Evolutionary conservation across 2,329 filamentous ascomycete species (phyloP).

Genomic region (Epichloe amarillans): DNA sequence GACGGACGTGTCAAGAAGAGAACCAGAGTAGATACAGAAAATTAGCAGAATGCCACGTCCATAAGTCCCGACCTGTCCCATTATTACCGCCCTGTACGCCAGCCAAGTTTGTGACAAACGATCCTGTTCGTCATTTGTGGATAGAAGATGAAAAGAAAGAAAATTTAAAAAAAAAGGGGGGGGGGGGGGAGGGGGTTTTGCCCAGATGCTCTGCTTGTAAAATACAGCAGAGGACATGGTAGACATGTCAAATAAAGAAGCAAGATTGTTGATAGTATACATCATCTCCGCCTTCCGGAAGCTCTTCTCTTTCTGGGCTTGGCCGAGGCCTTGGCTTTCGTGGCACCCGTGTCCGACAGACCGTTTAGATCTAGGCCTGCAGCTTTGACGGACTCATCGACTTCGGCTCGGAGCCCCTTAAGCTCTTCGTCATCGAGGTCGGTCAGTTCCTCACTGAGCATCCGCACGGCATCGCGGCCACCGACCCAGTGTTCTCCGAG

Average conservation of each 20-base stretch:
- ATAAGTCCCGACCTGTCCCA: neutral
- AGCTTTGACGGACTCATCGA: constrained; percentile 28
- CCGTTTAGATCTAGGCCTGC: constrained; percentile 13
- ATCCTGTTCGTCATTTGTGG: neutral
- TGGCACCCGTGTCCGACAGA: constrained; percentile 6
- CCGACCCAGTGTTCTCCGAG: constrained; percentile 52
- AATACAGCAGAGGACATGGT: neutral
- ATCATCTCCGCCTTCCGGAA: constrained; percentile 21
- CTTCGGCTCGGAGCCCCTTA: constrained; percentile 49
- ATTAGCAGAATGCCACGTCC: neutral
- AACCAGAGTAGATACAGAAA: neutral
- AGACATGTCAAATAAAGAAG: neutral
- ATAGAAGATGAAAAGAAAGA: neutral
- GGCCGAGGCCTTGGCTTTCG: constrained; percentile 15
- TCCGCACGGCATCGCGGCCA: constrained; percentile 51
- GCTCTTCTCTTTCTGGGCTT: constrained; percentile 22
- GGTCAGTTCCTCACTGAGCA: constrained; percentile 74
- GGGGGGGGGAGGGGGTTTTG: neutral
- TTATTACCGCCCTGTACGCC: neutral
- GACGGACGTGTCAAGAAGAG: neutral
- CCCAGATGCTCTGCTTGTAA: neutral
- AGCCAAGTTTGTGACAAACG: neutral
- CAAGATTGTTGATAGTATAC: neutral
- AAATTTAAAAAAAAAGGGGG: too few species aligned
- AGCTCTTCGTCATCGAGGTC: constrained; percentile 88